Base-by-base conservation (phyloP, 228 moss, liverwort and hornwort species). In the Sphagnum fallax region DNA sequence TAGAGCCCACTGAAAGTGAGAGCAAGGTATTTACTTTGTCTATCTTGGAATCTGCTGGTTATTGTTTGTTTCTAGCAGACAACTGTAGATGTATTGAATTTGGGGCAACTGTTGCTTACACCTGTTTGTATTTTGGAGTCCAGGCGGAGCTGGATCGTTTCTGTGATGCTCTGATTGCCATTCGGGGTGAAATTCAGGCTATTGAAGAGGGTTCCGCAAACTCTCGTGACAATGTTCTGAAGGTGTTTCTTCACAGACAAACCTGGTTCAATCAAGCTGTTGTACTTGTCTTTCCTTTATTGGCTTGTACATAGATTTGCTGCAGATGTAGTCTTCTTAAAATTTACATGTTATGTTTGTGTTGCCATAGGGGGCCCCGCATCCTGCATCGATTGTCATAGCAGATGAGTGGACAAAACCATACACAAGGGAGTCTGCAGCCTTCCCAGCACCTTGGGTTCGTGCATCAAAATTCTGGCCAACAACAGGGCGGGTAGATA, bases 391-490 rank as follows among this genome's bases (percentile, higher is more conserved):
- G 48, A 77, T 91, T 16, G 86, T 96, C 51, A 60, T 92, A 52
- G 86, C 89, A 10, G 89, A 93, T 49, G 84, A 96, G 5, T 93
- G 93, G 96, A 82, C 61, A 62, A 89, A 89, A 69, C 78, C 96
- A 12, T 93, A 93, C 76, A 89, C 92, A 5, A 84, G 93, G 69
- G 93, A 97, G 79, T 86, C 71, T 51, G 97, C 97, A 16, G 93
- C 93, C 47, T 97, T 97, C 77, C 97, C 97, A 73, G 97, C 97
- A 65, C 69, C 93, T 18, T 93, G 93, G 93, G 93, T 97, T 50
- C 89, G 89, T 67, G 88, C 90, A 60, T 90, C 90, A 53, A 97
- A 97, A 67, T 97, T 97, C 84, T 97, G 97, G 97, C 97, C 97
- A 10, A 91, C 97, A 66, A 97, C 93, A 81, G 92, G 78, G 57